Evolutionary conservation across 306 rosid species (phyloP).

Genomic region (Cicer arietinum): DNA sequence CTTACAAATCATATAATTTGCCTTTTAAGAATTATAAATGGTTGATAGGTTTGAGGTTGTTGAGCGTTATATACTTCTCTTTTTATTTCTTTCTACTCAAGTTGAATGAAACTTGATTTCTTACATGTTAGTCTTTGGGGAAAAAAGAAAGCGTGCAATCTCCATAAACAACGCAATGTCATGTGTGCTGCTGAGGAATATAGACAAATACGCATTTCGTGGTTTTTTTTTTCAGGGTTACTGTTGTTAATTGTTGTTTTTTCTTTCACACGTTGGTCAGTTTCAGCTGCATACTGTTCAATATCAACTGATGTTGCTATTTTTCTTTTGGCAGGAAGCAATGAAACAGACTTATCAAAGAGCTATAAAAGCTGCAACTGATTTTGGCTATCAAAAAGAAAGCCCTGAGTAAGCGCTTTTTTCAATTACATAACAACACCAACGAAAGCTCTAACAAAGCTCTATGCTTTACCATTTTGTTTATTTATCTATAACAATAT

Average conservation of each 20-base stretch:
- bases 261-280: neutral
- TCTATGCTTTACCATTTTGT: neutral
- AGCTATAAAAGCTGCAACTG: constrained; percentile 83
- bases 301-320: neutral
- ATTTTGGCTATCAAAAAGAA: constrained; percentile 86
- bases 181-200: too few species aligned
- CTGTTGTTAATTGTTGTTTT: neutral
- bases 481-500: too few species aligned
- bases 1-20: constrained; percentile 5
- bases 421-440: constrained; percentile 11
- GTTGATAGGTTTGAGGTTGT: constrained; percentile 28
- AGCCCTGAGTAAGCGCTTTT: constrained; percentile 82
- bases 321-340: constrained; percentile 69
- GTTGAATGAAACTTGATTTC: neutral
- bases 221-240: too few species aligned
- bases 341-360: constrained; percentile 95
- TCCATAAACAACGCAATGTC: neutral
- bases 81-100: neutral
- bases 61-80: neutral
- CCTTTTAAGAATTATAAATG: constrained; percentile 11
- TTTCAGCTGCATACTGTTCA: constrained; percentile 5
- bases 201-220: too few species aligned
- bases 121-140: neutral
- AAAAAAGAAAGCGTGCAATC: neutral
- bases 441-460: neutral